phyloP scores from a whole-genome alignment of 495 filamentous ascomycete genomes.

The Penicillium cataractarum region DNA sequence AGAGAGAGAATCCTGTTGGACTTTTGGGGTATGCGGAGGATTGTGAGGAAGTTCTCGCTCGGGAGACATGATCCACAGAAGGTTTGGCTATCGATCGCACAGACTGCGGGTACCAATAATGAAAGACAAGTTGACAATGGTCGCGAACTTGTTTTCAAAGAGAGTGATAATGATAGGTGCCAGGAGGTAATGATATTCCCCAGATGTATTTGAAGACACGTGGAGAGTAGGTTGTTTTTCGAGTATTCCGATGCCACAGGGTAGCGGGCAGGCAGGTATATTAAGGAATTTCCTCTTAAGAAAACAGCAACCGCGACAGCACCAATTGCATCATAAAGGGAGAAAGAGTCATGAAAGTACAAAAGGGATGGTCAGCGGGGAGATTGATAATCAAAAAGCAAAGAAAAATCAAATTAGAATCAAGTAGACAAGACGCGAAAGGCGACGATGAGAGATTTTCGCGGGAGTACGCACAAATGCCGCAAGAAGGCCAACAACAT shows the following conservation, averaged over 20 bases:
- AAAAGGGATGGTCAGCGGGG: constrained; percentile 10
- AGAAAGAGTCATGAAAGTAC: neutral
- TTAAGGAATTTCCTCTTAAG: constrained; percentile 11
- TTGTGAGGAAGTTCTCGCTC: neutral
- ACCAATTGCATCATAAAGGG: constrained; percentile 17
- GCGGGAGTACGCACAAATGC: constrained; percentile 50
- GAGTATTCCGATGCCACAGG: constrained; percentile 3
- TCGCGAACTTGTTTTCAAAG: neutral
- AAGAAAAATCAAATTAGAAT: constrained; percentile 21
- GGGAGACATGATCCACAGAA: constrained; percentile 18
- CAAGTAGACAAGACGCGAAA: constrained; percentile 13
- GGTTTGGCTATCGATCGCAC: neutral
- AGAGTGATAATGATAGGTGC: neutral
- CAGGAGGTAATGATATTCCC: neutral
- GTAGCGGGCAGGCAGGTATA: constrained; percentile 13
- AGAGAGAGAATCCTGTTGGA: constrained; percentile 11
- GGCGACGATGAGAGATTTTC: constrained; percentile 42
- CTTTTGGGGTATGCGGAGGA: constrained; percentile 11
- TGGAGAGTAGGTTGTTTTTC: neutral
- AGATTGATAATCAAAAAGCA: constrained; percentile 21
- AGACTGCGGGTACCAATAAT: neutral
- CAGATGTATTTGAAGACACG: neutral
- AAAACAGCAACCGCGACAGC: constrained; percentile 11
- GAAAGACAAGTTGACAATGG: neutral
- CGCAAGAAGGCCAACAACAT: constrained; percentile 31